phyloP scores from a whole-genome alignment of 305 asterid genomes.

The Fraxinus dipetala region DNA sequence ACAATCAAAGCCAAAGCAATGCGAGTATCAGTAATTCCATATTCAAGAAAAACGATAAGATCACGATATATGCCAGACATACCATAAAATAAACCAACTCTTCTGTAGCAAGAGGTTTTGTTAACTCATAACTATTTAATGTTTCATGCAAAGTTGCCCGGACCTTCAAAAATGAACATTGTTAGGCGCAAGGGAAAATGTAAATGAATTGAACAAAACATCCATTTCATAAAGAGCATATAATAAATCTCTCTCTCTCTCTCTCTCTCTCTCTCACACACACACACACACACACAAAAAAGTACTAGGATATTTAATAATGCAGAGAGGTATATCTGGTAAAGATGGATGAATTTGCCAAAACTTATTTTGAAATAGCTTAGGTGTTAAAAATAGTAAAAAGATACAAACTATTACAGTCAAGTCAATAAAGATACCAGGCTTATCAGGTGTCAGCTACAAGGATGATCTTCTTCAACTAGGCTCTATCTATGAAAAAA shows the following conservation, averaged over 20 bases:
- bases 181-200: neutral
- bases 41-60: neutral
- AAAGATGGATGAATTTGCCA: neutral
- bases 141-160: slow-evolving; percentile 29
- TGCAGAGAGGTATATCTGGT: neutral
- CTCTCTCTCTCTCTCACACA: neutral
- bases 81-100: slow-evolving; percentile 36
- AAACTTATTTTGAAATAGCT: neutral
- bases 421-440: neutral
- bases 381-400: neutral
- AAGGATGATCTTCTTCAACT: neutral
- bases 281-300: neutral
- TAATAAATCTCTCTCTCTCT: neutral
- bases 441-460: neutral
- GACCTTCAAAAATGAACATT: slow-evolving; percentile 29
- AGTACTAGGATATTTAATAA: neutral
- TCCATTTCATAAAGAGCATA: neutral
- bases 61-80: neutral
- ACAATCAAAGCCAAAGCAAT: neutral
- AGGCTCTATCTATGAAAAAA: neutral
- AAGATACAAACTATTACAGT: neutral
- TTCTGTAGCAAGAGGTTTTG: slow-evolving; percentile 41
- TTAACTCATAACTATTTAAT: slow-evolving; percentile 28
- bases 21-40: neutral
- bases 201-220: neutral